Conservation (phyloP, 2,329 filamentous ascomycete genomes). For the Leptographium flavum region DNA sequence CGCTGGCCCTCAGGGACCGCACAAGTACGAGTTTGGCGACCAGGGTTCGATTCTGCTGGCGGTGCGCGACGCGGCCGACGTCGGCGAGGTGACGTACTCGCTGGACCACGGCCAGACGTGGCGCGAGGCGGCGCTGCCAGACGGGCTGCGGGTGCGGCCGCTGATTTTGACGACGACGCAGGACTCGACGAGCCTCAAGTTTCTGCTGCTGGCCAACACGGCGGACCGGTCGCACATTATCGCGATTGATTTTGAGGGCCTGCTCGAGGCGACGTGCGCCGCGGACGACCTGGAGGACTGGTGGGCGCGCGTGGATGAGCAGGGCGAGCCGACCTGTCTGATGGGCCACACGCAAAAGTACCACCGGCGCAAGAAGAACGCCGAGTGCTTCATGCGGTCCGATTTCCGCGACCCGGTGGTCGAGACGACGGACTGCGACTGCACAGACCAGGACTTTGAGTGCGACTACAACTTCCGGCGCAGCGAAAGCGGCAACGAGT, state of each 20-base stretch:
- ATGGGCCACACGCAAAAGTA: slow-evolving; percentile 95
- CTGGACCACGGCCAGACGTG: slow-evolving; percentile 81
- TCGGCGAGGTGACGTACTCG: slow-evolving; percentile 56
- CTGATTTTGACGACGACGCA: slow-evolving; percentile 71
- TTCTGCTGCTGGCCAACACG: slow-evolving; percentile 56
- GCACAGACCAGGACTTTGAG: slow-evolving; percentile 76
- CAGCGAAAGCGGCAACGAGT: slow-evolving; percentile 52
- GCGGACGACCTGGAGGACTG: slow-evolving; percentile 74
- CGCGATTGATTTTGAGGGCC: slow-evolving; percentile 67
- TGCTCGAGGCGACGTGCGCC: slow-evolving; percentile 68
- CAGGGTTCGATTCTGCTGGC: slow-evolving; percentile 82
- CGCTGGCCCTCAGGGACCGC: slow-evolving; percentile 59
- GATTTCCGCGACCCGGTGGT: slow-evolving; percentile 69
- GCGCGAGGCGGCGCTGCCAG: slow-evolving; percentile 55
- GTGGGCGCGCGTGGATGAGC: slow-evolving; percentile 67
- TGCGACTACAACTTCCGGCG: slow-evolving; percentile 85
- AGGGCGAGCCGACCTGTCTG: slow-evolving; percentile 72
- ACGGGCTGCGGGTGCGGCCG: slow-evolving; percentile 53
- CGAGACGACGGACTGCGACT: slow-evolving; percentile 62
- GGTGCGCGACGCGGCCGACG: slow-evolving; percentile 55
- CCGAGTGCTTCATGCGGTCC: slow-evolving; percentile 77
- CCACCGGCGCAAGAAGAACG: slow-evolving; percentile 68
- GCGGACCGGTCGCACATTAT: slow-evolving; percentile 49
- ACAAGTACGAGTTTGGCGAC: slow-evolving; percentile 95
- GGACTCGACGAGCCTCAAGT: slow-evolving; percentile 87